phyloP scores from a whole-genome alignment of 805 yeast species.

The Barnettozyma pratensis region DNA sequence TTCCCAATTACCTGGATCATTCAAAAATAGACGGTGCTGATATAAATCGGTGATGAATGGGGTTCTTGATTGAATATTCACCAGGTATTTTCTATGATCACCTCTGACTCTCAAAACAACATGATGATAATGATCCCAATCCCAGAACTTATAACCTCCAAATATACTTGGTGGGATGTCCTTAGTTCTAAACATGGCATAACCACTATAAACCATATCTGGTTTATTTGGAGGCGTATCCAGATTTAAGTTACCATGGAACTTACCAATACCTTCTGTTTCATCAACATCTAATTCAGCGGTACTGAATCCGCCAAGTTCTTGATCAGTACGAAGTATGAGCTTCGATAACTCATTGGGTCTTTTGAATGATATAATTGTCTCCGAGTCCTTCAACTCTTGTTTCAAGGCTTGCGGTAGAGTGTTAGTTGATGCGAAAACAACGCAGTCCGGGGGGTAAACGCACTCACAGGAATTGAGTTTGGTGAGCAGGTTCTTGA shows the following conservation, averaged over 20 bases:
- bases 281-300: slow-evolving; percentile 43
- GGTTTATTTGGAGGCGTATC: slow-evolving; percentile 65
- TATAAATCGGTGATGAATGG: slow-evolving; percentile 73
- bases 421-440: background rate
- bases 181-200: slow-evolving; percentile 79
- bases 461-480: slow-evolving; percentile 1
- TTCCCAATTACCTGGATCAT: slow-evolving; percentile 76
- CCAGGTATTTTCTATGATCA: slow-evolving; percentile 66
- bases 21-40: slow-evolving; percentile 74
- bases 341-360: slow-evolving; percentile 44
- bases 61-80: slow-evolving; percentile 78
- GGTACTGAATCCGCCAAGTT: slow-evolving; percentile 74
- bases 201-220: slow-evolving; percentile 58
- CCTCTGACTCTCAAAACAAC: slow-evolving; percentile 69
- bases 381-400: slow-evolving; percentile 24
- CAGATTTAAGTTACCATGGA: slow-evolving; percentile 64
- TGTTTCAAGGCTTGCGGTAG: slow-evolving; percentile 3
- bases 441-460: too few species aligned
- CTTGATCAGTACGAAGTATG: slow-evolving; percentile 64
- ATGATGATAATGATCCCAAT: slow-evolving; percentile 59
- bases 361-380: slow-evolving; percentile 55
- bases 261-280: slow-evolving; percentile 45
- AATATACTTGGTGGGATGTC: slow-evolving; percentile 48
- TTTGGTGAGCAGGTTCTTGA: slow-evolving; percentile 1
- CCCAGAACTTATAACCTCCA: slow-evolving; percentile 52